Percentiles rank a stretch among this genome's conserved stretches.
Evolutionary conservation across 2,329 filamentous ascomycete genomes (phyloP).

Genomic region (Madurella mycetomatis): DNA sequence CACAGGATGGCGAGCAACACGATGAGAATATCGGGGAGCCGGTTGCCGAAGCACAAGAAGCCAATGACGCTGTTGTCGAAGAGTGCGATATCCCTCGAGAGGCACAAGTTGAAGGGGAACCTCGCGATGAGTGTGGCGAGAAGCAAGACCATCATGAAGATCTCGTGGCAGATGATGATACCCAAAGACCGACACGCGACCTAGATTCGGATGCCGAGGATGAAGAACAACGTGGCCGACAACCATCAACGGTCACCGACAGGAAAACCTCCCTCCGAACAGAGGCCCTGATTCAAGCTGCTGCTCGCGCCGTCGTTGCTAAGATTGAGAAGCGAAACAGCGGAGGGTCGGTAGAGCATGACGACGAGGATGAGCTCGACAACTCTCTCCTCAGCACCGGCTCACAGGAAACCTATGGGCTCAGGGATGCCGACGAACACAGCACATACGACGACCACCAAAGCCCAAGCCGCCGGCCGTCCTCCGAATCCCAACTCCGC

Average conservation of each 20-base stretch:
- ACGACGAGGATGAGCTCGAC: constrained; percentile 21
- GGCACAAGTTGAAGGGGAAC: neutral
- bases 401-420: constrained; percentile 16
- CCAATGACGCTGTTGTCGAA: too few relatives aligned
- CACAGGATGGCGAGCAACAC: neutral
- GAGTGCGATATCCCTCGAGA: too few relatives aligned
- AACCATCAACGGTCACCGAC: constrained; percentile 22
- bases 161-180: constrained; percentile 4
- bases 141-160: neutral
- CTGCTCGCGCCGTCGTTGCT: constrained; percentile 47
- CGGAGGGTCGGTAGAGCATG: constrained; percentile 10
- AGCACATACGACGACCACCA: constrained; percentile 9
- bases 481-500: constrained; percentile 21
- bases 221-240: constrained; percentile 5
- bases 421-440: constrained; percentile 9
- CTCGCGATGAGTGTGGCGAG: neutral
- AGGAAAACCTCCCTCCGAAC: constrained; percentile 42
- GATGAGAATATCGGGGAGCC: neutral
- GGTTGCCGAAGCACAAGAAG: neutral
- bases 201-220: constrained; percentile 7
- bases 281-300: constrained; percentile 50
- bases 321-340: constrained; percentile 40
- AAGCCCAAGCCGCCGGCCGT: constrained; percentile 20
- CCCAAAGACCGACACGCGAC: neutral
- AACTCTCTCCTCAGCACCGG: constrained; percentile 20